Percentiles rank a stretch among this genome's conserved stretches.
phyloP scores from a whole-genome alignment of 1,139 yeast genomes.

The Suhomyces atakaporum region DNA sequence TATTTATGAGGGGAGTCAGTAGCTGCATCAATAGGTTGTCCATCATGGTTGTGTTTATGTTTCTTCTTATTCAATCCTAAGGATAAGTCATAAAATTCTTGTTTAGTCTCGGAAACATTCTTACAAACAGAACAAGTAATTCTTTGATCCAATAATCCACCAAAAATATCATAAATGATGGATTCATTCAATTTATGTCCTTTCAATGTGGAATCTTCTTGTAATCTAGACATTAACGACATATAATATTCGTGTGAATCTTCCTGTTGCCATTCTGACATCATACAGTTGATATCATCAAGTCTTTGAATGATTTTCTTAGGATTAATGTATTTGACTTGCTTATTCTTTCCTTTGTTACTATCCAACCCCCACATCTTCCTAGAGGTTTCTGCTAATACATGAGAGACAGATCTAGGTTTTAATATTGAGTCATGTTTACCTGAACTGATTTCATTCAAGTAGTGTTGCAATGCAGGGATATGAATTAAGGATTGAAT shows the following conservation, averaged over 20 bases:
- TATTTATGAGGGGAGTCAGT: slow-evolving; percentile 37
- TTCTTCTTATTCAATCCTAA: slow-evolving; percentile 61
- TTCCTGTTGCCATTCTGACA: slow-evolving; percentile 97
- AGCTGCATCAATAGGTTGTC: slow-evolving; percentile 4
- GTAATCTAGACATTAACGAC: slow-evolving; percentile 84
- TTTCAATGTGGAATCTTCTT: slow-evolving; percentile 89
- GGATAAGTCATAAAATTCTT: slow-evolving; percentile 91
- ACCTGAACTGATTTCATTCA: slow-evolving; percentile 61
- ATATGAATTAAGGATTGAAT: slow-evolving; percentile 87
- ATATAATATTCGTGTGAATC: slow-evolving; percentile 96
- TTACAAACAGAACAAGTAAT: slow-evolving; percentile 83
- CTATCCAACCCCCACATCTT: slow-evolving; percentile 61
- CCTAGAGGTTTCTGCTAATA: slow-evolving; percentile 68
- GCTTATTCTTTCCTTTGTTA: slow-evolving; percentile 20
- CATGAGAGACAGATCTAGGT: slow-evolving; percentile 65
- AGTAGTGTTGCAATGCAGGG: slow-evolving; percentile 86
- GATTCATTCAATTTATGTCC: slow-evolving; percentile 81
- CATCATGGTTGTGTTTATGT: slow-evolving; percentile 17
- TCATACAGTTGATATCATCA: slow-evolving; percentile 89
- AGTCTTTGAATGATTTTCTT: slow-evolving; percentile 69
- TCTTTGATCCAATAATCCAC: slow-evolving; percentile 82
- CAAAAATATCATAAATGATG: slow-evolving; percentile 88
- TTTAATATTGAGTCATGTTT: slow-evolving; percentile 48
- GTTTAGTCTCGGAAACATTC: slow-evolving; percentile 82
- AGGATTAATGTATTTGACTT: slow-evolving; percentile 62